Evolutionary conservation across 306 rosid genomes (phyloP), one percentile per base, ranked within the genome.

Genomic region (Argentina anserina): DNA sequence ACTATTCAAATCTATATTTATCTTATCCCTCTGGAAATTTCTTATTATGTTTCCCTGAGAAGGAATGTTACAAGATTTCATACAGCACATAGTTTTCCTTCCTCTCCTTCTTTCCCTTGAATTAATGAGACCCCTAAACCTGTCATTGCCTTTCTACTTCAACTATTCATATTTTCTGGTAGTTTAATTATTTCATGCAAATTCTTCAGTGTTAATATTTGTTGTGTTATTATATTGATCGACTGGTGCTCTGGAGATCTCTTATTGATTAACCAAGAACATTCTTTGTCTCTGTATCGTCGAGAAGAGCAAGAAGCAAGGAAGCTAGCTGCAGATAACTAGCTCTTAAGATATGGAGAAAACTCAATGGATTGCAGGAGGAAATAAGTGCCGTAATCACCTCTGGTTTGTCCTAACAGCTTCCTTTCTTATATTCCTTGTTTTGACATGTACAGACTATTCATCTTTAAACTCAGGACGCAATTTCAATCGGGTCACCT

Each of bases 401-500:
- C 40, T 84, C 65, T 71, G 89, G 88, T 87, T 80, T 73, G 84
- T 84, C 66, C 72, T 81, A 17, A 69, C 79, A 36, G 47, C 65
- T 10, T 67, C 70, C 49, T 67, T 81, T 67, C 3, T 81, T 15
- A 47, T 73, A 3, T 77, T 68, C 68, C 46, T 78, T 5, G 28
- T 76, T 25, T 39, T 85, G 63, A 46, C 85, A 55, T 67, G 82
- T n/a, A 79, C 78, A 42, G 73, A 84, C 64, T 75, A 69, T 77
- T 28, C 75, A 34, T 21, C 76, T 72, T 6, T 69, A 18, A 69
- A 9, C 50, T 69, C 66, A 47, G 25, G 83, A 23, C 61, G 46
- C 46, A 65, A 13, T 21, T 13, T 25, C 13, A 53, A 6, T 73
- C 65, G 72, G 28, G 63, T 69, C 60, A 76, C 84, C 11, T 40